These are phyloP conservation scores for Lophiostoma macrostomum DNA, from an alignment of 495 filamentous ascomycete species.

Conservation along the genomic window DNA sequence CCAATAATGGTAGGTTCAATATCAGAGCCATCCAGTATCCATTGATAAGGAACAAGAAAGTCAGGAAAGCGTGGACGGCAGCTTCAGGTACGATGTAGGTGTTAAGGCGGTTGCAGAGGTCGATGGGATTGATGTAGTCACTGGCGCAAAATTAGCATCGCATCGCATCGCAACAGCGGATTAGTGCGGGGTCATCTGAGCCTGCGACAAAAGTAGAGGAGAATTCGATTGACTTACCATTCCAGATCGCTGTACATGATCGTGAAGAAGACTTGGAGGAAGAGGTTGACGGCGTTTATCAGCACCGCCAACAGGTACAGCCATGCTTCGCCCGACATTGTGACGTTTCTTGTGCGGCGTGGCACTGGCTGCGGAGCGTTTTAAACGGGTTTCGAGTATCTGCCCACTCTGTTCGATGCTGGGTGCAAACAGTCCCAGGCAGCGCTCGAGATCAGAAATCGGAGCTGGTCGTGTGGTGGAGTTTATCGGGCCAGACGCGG, in stretches of 20 bases:
- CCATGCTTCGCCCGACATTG: constrained; percentile 99
- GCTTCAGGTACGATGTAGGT: constrained; percentile 99
- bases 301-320: constrained; percentile 97
- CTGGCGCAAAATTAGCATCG: constrained; percentile 45
- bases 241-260: constrained; percentile 99
- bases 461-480: constrained; percentile 27
- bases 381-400: not conserved
- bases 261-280: constrained; percentile 99
- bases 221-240: constrained; percentile 61
- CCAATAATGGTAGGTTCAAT: constrained; percentile 88
- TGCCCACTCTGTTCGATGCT: not conserved
- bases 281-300: constrained; percentile 99
- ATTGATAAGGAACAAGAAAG: constrained; percentile 92
- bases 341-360: constrained; percentile 42
- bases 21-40: constrained; percentile 95
- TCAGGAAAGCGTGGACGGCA: constrained; percentile 92
- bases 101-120: constrained; percentile 99
- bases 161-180: not conserved
- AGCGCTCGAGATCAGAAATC: constrained; percentile 1
- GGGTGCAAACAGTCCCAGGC: not conserved
- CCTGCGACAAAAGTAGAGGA: no score
- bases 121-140: constrained; percentile 99
- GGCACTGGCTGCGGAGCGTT: constrained; percentile 1
- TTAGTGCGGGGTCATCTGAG: not conserved
- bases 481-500: constrained; percentile 21